These are phyloP conservation scores for Aspergillus udagawae DNA, from an alignment of 2,329 filamentous ascomycete genomes.

Conservation along the genomic window DNA sequence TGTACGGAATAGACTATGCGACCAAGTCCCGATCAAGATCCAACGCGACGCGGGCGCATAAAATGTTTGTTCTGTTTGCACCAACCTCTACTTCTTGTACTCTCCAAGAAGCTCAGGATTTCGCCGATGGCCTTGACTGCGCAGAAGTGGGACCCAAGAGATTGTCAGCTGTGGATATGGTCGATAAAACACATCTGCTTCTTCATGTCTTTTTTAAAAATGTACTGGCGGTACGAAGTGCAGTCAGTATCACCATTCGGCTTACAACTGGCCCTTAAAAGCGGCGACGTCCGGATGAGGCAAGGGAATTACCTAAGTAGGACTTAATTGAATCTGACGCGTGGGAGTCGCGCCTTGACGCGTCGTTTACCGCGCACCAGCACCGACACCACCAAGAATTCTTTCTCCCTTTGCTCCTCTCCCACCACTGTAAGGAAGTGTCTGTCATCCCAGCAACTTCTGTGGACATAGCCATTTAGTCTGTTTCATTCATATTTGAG, in stretches of 20 bases:
- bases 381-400: slow-evolving; percentile 14
- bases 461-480: slow-evolving; percentile 5
- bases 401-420: slow-evolving; percentile 17
- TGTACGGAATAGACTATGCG: background rate
- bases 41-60: slow-evolving; percentile 11
- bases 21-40: background rate
- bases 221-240: too few species aligned
- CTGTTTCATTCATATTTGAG: slow-evolving; percentile 4
- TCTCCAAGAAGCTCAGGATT: too few species aligned
- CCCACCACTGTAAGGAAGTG: slow-evolving; percentile 1
- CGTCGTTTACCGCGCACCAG: slow-evolving; percentile 12
- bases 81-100: background rate
- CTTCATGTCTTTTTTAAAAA: too few species aligned
- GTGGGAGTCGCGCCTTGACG: slow-evolving; percentile 12
- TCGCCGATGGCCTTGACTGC: too few species aligned
- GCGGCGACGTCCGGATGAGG: background rate
- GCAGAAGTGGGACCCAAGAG: too few species aligned
- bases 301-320: slow-evolving; percentile 19
- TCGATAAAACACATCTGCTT: too few species aligned
- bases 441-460: slow-evolving; percentile 3
- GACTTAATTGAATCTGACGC: slow-evolving; percentile 33
- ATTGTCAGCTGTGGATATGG: too few species aligned
- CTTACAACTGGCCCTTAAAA: background rate
- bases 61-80: slow-evolving; percentile 28
- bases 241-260: too few species aligned